These are phyloP conservation scores for Coemansia sp. DNA, from an alignment of 192 early-diverging fungal species.

Conservation along the genomic window DNA sequence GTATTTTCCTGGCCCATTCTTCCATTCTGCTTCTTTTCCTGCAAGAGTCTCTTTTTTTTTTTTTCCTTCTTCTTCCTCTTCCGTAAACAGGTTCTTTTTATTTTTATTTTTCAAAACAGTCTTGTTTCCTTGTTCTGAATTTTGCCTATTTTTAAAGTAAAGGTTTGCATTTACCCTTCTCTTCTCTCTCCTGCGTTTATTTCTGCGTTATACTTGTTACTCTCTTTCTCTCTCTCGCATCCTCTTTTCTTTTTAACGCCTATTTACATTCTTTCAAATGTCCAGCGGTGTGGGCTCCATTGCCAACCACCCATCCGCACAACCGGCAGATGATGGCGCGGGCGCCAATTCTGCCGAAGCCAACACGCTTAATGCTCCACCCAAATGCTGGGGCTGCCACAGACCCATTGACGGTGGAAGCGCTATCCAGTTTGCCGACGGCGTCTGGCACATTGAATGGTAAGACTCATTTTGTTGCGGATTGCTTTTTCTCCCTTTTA, in stretches of 20 bases:
- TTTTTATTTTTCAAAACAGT: neutral
- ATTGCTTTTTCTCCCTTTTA: constrained; percentile 1
- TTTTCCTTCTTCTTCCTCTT: neutral
- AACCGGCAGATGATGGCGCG: constrained; percentile 12
- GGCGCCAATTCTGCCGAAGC: constrained; percentile 20
- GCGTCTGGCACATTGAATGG: constrained; percentile 81
- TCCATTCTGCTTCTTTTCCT: no score
- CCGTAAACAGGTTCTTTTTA: neutral
- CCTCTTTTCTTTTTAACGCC: neutral
- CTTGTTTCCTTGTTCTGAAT: neutral
- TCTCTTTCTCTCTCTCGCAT: constrained; percentile 1
- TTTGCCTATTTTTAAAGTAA: no score
- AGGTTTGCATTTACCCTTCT: neutral
- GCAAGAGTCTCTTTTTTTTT: no score
- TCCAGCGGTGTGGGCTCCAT: neutral
- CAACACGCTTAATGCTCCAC: constrained; percentile 30
- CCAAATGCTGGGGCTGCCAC: constrained; percentile 69
- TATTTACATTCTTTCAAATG: neutral
- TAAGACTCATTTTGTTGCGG: constrained; percentile 37
- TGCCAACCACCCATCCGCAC: neutral
- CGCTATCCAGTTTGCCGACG: constrained; percentile 78
- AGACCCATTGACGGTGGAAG: constrained; percentile 71
- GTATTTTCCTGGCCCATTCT: no score
- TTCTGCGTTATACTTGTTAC: neutral
- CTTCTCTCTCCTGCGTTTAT: constrained; percentile 4